Percentiles rank a stretch among this genome's conserved stretches.
phyloP scores from a whole-genome alignment of 371 early-diverging fungal species.

The Nematocida ausubeli region DNA sequence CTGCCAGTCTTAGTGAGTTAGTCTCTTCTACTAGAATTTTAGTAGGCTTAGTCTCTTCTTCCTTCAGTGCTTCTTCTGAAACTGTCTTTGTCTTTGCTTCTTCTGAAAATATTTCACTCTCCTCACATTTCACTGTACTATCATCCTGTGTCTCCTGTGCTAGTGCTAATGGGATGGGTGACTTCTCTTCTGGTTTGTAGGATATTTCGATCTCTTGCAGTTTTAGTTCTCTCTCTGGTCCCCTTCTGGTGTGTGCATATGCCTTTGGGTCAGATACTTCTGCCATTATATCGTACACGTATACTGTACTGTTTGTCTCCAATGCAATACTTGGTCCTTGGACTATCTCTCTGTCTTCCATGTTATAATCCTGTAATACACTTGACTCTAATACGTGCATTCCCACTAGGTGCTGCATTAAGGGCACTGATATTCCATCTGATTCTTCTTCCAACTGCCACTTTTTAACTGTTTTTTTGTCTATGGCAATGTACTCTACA shows the following conservation, averaged over 20 bases:
- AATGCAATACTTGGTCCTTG: conserved; percentile 36
- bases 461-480: background rate
- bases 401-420: background rate
- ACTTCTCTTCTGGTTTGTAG: too few species aligned
- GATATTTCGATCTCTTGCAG: background rate
- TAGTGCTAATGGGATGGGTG: too few species aligned
- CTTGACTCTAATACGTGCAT: conserved; percentile 22
- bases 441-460: conserved; percentile 24
- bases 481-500: background rate
- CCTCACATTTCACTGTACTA: too few species aligned
- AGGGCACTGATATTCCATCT: conserved; percentile 15
- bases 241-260: background rate
- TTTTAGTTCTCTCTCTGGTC: background rate
- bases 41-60: too few species aligned
- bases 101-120: too few species aligned
- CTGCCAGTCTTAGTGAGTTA: too few species aligned
- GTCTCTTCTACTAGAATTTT: too few species aligned
- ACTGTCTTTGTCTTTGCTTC: too few species aligned
- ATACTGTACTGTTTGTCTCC: background rate
- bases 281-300: conserved; percentile 1
- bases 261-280: background rate
- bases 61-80: too few species aligned
- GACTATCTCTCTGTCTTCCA: conserved; percentile 35
- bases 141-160: too few species aligned
- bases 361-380: conserved; percentile 5